These are phyloP conservation scores for Epichloe sylvatica DNA, from an alignment of 2,329 filamentous ascomycete genomes.

Conservation along the genomic window DNA sequence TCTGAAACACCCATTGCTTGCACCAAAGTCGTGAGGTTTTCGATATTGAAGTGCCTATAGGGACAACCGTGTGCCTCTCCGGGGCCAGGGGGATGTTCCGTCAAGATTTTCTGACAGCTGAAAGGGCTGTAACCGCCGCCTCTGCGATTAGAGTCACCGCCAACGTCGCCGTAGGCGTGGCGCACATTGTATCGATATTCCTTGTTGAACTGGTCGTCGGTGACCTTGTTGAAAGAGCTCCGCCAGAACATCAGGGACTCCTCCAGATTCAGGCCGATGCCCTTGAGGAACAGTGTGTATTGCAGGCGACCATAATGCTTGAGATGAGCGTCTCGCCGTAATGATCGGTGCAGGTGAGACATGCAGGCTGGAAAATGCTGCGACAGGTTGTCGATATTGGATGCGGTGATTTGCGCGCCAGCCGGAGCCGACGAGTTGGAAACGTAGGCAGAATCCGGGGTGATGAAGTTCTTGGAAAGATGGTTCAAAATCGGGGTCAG, in stretches of 20 bases:
- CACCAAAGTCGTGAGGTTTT: conserved; percentile 68
- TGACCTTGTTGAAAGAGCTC: conserved; percentile 67
- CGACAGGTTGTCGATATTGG: conserved; percentile 65
- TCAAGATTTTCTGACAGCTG: conserved; percentile 89
- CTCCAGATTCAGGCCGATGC: conserved; percentile 81
- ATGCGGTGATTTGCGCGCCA: conserved; percentile 62
- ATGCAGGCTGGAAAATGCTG: conserved; percentile 86
- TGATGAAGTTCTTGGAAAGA: conserved; percentile 90
- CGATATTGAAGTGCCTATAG: conserved; percentile 79
- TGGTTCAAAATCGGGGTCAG: conserved; percentile 56
- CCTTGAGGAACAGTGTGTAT: conserved; percentile 93
- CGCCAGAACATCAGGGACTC: conserved; percentile 91
- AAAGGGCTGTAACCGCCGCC: conserved; percentile 81
- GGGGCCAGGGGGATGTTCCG: conserved; percentile 70
- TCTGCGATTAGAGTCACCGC: conserved; percentile 76
- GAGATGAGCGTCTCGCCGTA: conserved; percentile 78
- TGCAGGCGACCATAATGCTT: conserved; percentile 90
- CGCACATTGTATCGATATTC: conserved; percentile 95
- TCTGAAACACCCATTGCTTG: conserved; percentile 71
- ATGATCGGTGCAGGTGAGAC: conserved; percentile 73
- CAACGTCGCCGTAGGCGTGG: conserved; percentile 90
- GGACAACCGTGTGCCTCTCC: conserved; percentile 94
- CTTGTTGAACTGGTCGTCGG: conserved; percentile 92
- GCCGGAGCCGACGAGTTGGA: conserved; percentile 47
- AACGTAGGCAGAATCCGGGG: conserved; percentile 70